phyloP scores from a whole-genome alignment of 2,329 filamentous ascomycete genomes.

The Epichloe baconii region DNA sequence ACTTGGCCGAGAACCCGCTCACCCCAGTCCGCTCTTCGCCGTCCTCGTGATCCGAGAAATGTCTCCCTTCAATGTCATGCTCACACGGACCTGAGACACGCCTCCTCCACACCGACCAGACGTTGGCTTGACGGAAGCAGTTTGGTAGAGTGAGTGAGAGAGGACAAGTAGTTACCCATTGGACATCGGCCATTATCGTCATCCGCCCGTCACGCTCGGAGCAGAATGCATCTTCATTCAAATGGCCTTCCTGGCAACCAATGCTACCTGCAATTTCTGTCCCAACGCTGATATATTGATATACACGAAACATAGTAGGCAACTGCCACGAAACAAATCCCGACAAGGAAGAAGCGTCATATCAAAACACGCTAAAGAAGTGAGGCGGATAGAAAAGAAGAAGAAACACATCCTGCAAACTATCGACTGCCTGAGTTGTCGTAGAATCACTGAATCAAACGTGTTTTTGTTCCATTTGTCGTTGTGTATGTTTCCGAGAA shows the following conservation, averaged over 20 bases:
- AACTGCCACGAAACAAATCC: too few relatives aligned
- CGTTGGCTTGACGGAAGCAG: neutral
- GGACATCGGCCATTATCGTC: neutral
- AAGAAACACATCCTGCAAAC: too few relatives aligned
- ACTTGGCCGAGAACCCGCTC: neutral
- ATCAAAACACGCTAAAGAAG: too few relatives aligned
- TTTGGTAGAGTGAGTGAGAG: neutral
- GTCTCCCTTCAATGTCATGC: neutral
- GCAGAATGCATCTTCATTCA: too few relatives aligned
- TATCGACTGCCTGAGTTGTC: neutral
- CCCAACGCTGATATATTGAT: too few relatives aligned
- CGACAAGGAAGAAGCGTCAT: too few relatives aligned
- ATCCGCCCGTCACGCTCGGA: neutral
- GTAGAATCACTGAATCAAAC: neutral
- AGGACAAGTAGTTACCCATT: neutral
- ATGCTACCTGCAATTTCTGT: neutral
- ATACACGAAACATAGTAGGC: too few relatives aligned
- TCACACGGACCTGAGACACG: neutral
- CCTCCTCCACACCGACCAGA: neutral
- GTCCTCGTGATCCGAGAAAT: slow-evolving; percentile 1
- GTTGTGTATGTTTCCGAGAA: neutral
- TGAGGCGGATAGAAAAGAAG: too few relatives aligned
- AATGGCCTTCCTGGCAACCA: neutral
- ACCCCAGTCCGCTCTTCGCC: neutral
- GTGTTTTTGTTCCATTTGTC: neutral